Conservation (phyloP, 1,139 yeast species). For the Geotrichum carabidarum region DNA sequence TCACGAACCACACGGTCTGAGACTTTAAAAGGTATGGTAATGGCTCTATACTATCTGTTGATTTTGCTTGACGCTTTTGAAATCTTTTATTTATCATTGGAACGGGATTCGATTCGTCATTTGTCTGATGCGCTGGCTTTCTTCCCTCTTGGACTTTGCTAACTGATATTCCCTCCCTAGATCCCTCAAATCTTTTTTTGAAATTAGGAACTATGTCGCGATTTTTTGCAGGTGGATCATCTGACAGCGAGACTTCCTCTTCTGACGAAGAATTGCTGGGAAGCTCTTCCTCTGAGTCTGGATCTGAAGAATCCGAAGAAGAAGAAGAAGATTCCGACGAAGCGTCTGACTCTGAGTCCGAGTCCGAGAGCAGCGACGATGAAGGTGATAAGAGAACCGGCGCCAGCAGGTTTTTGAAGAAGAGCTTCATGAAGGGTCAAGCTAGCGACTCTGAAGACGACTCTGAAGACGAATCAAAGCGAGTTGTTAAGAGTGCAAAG, state of each 20-base stretch:
- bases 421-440: constrained; percentile 42
- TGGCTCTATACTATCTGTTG: neutral
- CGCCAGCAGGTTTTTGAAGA: constrained; percentile 56
- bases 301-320: constrained; percentile 27
- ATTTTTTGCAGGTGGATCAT: constrained; percentile 62
- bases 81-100: too few species aligned
- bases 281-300: constrained; percentile 48
- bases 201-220: constrained; percentile 51
- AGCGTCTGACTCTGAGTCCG: constrained; percentile 31
- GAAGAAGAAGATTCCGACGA: constrained; percentile 34
- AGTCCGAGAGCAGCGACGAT: constrained; percentile 44
- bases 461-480: constrained; percentile 55
- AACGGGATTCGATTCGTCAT: too few species aligned
- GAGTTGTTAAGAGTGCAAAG: constrained; percentile 87
- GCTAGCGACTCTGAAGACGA: constrained; percentile 53
- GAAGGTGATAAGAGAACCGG: constrained; percentile 39
- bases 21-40: constrained; percentile 3
- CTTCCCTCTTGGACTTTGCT: neutral
- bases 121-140: constrained; percentile 1
- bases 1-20: constrained; percentile 2
- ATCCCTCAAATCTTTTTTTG: constrained; percentile 1
- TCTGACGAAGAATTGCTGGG: constrained; percentile 71
- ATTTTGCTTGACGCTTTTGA: neutral
- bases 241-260: constrained; percentile 55
- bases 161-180: neutral